Evolutionary conservation across 2,329 filamentous ascomycete genomes (phyloP).

Genomic region (Teratosphaeria epicoccoides): DNA sequence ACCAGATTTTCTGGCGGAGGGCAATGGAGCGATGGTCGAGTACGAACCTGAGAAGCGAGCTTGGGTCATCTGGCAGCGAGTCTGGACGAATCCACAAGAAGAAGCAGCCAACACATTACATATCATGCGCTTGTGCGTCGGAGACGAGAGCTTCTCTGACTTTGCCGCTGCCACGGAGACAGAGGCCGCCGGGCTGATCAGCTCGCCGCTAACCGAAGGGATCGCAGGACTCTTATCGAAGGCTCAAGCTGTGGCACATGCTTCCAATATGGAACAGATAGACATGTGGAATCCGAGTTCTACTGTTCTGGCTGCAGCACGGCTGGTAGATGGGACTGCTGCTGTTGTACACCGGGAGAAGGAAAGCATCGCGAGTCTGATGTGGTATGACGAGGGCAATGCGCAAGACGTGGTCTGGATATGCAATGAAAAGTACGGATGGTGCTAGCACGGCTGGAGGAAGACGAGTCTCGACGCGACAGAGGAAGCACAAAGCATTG

Average conservation of each 20-base stretch:
- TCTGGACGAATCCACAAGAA: conserved; percentile 48
- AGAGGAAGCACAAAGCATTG: neutral
- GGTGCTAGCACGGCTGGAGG: conserved; percentile 47
- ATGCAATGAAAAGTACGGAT: conserved; percentile 66
- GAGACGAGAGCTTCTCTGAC: conserved; percentile 33
- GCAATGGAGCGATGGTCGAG: conserved; percentile 46
- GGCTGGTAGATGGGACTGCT: conserved; percentile 36
- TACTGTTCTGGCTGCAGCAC: conserved; percentile 32
- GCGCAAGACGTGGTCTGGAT: conserved; percentile 56
- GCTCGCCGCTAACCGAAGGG: conserved; percentile 31
- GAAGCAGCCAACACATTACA: conserved; percentile 55
- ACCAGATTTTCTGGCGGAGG: conserved; percentile 47
- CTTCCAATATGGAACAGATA: conserved; percentile 60
- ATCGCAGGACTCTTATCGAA: conserved; percentile 54
- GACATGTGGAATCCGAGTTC: conserved; percentile 75
- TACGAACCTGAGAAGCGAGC: conserved; percentile 39
- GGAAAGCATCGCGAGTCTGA: conserved; percentile 60
- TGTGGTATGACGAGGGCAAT: conserved; percentile 52
- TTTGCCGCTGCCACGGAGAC: conserved; percentile 15
- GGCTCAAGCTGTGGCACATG: conserved; percentile 58
- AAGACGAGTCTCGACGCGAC: too few species aligned
- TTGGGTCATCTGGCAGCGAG: conserved; percentile 64
- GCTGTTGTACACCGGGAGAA: conserved; percentile 48
- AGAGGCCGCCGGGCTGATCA: conserved; percentile 9
- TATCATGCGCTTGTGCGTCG: conserved; percentile 58